A percentile compares a stretch with the other conserved stretches of the same genome.
These are phyloP conservation scores for Castanea mollissima DNA, from an alignment of 306 rosid genomes.

Conservation along the genomic window DNA sequence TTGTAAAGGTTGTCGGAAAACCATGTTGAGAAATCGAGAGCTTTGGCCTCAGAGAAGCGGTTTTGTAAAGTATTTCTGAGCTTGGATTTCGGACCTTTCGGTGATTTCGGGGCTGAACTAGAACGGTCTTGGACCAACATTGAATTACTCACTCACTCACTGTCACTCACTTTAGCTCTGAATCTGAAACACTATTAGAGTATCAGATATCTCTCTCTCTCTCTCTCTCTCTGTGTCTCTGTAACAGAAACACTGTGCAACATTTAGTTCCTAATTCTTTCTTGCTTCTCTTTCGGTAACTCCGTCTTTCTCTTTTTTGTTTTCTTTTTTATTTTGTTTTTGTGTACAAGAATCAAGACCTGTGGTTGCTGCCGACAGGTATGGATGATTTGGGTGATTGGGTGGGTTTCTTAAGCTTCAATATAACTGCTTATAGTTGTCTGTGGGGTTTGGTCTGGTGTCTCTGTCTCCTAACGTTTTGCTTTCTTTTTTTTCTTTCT, in stretches of 20 bases:
- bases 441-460: conserved; percentile 44
- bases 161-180: too few species aligned
- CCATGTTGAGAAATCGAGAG: conserved; percentile 83
- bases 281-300: neutral
- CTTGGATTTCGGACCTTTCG: conserved; percentile 57
- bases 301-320: neutral
- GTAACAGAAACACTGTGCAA: neutral
- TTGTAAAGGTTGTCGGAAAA: conserved; percentile 61
- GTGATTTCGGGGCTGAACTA: conserved; percentile 53
- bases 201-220: too few species aligned
- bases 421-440: conserved; percentile 37
- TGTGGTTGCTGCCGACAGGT: conserved; percentile 64
- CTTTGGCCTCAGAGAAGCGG: conserved; percentile 51
- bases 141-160: conserved; percentile 16
- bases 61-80: conserved; percentile 49
- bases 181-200: too few species aligned
- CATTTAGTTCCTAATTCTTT: neutral
- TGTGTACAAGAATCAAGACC: neutral
- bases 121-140: conserved; percentile 92
- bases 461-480: conserved; percentile 18
- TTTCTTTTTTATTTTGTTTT: neutral
- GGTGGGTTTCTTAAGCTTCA: conserved; percentile 59
- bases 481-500: neutral
- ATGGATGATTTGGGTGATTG: conserved; percentile 3
- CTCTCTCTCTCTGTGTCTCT: neutral